Evolutionary conservation across 768 basidiomycete genomes (phyloP), one percentile per base, ranked within the genome.

Genomic region (Naganishia kalamii): DNA sequence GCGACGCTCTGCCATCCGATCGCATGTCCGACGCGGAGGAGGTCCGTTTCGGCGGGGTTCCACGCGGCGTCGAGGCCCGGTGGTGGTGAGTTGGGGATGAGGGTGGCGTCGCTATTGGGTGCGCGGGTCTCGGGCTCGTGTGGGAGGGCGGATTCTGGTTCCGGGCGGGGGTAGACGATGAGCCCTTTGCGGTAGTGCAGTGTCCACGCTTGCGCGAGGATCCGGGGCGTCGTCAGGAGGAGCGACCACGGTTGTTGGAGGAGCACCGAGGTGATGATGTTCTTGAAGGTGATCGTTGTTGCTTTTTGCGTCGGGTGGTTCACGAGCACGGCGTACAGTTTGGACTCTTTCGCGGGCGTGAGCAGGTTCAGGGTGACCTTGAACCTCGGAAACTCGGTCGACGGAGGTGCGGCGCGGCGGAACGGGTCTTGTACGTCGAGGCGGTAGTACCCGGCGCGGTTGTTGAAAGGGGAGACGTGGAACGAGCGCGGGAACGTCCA

Each of bases 401-500:
- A 6, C 23, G 67, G 30, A 49, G 32, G 29, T 37, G 8, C 12
- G n/a, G 52, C 80, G 10, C 81, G 67, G 54, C 79, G 77, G 46
- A 77, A 75, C 4, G 87, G 86, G 12, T 79, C 71, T 64, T 79
- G 79, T 23, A 88, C 71, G 47, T 85, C 81, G 17, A 87, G 80
- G 3, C 78, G 82, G 77, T 88, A 88, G 72, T 80, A 86, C 0
- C 87, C 87, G 25, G 82, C 80, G 3, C 87, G 82, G 70, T 87
- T 85, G 72, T 88, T 88, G 81, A 88, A 88, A 0, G 88, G 86
- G 0, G 87, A 88, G 49, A 88, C 87, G 69, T 88, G 87, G 72
- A 88, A 89, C 67, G 83, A 81, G 27, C 87, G 84, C 21, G 79
- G 80, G 61, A 88, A 84, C 0, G 83, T 85, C 85, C 87, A 88